Conservation (phyloP, 768 basidiomycete species). For the Coprinopsis strossmayeri region DNA sequence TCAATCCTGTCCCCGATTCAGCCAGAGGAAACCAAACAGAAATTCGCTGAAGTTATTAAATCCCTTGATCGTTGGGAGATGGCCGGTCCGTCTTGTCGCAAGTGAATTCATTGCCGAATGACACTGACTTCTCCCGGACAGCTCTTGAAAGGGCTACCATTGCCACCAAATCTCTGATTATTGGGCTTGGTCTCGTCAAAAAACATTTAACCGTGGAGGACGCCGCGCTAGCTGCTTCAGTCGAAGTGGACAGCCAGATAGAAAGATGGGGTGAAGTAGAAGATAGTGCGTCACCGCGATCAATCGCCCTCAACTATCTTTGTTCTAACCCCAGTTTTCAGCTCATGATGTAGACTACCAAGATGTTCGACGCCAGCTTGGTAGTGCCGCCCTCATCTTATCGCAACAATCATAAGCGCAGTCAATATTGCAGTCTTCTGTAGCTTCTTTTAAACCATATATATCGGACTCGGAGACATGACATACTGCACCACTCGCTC, state of each 20-base stretch:
- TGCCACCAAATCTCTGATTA: conserved; percentile 85
- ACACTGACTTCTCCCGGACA: conserved; percentile 21
- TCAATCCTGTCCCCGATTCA: conserved; percentile 71
- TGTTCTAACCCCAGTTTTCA: conserved; percentile 26
- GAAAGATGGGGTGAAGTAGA: conserved; percentile 99
- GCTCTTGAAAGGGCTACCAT: conserved; percentile 91
- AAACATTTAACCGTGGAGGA: conserved; percentile 74
- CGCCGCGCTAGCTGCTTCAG: conserved; percentile 78
- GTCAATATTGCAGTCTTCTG: neutral
- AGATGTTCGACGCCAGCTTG: conserved; percentile 82
- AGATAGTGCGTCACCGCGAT: conserved; percentile 69
- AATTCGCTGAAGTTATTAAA: conserved; percentile 50
- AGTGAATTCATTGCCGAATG: neutral
- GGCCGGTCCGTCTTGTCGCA: conserved; percentile 55
- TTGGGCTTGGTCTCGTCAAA: conserved; percentile 78
- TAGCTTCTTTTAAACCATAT: neutral
- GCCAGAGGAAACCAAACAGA: conserved; percentile 56
- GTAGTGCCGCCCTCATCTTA: conserved; percentile 31
- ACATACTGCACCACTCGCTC: neutral
- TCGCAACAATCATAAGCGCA: conserved; percentile 11
- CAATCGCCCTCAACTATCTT: neutral
- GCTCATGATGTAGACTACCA: conserved; percentile 98
- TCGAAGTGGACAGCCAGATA: conserved; percentile 94
- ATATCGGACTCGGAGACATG: neutral
- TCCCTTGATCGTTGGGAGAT: conserved; percentile 79